These are phyloP conservation scores for Nicotiana noctiflora DNA, from an alignment of 257 asterid genomes.

Conservation along the genomic window DNA sequence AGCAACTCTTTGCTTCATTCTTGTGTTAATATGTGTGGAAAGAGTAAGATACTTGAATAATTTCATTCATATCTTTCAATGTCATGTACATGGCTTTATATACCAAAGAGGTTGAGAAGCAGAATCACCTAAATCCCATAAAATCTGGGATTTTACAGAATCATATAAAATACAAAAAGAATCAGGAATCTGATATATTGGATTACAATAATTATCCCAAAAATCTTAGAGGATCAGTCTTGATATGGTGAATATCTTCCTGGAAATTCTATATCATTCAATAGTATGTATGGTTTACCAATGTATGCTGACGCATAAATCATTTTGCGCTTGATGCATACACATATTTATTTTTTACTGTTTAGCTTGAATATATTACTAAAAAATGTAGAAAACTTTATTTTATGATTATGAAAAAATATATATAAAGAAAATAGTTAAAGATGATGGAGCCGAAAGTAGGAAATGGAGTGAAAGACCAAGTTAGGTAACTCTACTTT, in stretches of 20 bases:
- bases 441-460: neutral
- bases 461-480: neutral
- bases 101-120: too few species aligned
- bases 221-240: too few species aligned
- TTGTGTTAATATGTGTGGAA: neutral
- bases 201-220: too few species aligned
- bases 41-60: too few species aligned
- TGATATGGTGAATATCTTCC: too few species aligned
- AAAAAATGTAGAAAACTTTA: neutral
- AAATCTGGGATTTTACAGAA: too few species aligned
- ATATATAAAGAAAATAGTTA: neutral
- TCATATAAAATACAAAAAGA: too few species aligned
- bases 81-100: too few species aligned
- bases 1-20: neutral
- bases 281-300: neutral
- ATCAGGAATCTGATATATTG: too few species aligned
- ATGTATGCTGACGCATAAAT: neutral
- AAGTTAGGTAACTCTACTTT: constrained; percentile 2
- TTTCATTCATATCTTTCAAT: too few species aligned
- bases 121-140: too few species aligned
- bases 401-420: neutral
- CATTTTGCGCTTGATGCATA: neutral
- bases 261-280: too few species aligned
- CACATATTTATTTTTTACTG: neutral
- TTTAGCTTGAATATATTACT: neutral